A percentile compares a stretch with the other conserved stretches of the same genome.
These are phyloP conservation scores for Lagerstroemia speciosa DNA, from an alignment of 345 rosid species.

Conservation along the genomic window DNA sequence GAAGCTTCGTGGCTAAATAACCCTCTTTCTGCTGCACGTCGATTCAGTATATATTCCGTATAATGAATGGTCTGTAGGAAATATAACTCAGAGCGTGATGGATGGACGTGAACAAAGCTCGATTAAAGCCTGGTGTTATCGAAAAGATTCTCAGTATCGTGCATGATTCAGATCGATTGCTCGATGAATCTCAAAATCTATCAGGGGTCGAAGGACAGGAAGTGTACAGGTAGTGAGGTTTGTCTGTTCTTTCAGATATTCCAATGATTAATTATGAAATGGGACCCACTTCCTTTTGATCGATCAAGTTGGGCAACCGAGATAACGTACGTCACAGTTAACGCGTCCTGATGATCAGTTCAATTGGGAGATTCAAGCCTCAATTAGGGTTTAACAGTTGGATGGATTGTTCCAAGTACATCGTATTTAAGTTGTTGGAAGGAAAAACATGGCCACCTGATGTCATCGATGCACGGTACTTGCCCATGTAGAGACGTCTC, in stretches of 20 bases:
- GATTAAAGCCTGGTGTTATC: neutral
- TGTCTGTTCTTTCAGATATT: neutral
- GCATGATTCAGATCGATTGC: neutral
- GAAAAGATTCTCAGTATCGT: neutral
- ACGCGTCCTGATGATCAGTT: neutral
- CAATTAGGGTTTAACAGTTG: neutral
- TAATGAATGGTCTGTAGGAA: no score
- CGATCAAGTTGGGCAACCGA: conserved; percentile 1
- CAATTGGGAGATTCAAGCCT: neutral
- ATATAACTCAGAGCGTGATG: no score
- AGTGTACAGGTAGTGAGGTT: no score
- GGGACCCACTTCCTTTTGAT: neutral
- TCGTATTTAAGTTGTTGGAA: neutral
- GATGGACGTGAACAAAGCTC: no score
- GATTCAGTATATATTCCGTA: no score
- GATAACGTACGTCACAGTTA: neutral
- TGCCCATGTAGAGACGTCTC: neutral
- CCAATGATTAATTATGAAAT: neutral
- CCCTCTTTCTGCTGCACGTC: no score
- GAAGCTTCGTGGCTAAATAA: no score
- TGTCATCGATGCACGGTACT: neutral
- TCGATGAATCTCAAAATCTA: neutral
- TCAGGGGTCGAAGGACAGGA: neutral
- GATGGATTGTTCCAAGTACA: neutral
- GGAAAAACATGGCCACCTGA: neutral